Percentiles rank a stretch among this genome's conserved stretches.
phyloP scores from a whole-genome alignment of 768 basidiomycete genomes.

The Rhizopogon vesiculosus region DNA sequence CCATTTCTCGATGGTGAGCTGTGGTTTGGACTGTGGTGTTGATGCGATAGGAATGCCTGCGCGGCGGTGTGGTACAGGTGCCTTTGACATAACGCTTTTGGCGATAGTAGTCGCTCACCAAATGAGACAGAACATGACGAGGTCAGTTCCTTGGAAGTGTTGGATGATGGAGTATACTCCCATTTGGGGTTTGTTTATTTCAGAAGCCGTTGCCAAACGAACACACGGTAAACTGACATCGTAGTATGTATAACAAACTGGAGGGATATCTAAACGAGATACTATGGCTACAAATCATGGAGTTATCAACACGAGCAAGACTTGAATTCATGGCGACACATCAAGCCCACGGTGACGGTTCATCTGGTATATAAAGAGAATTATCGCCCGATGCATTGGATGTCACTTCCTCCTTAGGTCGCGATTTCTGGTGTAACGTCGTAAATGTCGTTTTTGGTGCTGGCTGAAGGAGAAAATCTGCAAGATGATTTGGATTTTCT shows the following conservation, averaged over 20 bases:
- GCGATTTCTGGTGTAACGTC: constrained; percentile 13
- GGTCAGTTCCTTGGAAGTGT: background rate
- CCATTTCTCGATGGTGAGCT: constrained; percentile 85
- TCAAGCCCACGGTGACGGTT: constrained; percentile 28
- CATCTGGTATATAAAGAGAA: constrained; percentile 16
- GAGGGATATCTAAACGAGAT: background rate
- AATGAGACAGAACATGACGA: background rate
- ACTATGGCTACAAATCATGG: background rate
- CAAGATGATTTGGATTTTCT: constrained; percentile 7
- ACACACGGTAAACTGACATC: too few species aligned
- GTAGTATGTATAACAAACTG: too few species aligned
- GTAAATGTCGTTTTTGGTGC: constrained; percentile 13
- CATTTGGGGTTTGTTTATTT: constrained; percentile 2
- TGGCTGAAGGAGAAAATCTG: constrained; percentile 18
- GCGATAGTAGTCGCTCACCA: background rate
- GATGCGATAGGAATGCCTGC: constrained; percentile 20
- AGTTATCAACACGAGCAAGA: background rate
- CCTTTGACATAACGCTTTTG: background rate
- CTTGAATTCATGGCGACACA: constrained; percentile 7
- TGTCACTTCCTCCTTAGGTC: constrained; percentile 8
- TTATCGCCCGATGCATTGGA: background rate
- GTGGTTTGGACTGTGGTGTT: constrained; percentile 33
- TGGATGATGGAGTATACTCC: too few species aligned
- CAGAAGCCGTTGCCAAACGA: constrained; percentile 8
- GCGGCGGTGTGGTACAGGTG: constrained; percentile 17